Percentiles rank a stretch among this genome's conserved stretches.
phyloP scores from a whole-genome alignment of 257 asterid genomes.

The Nicotiana paniculata region DNA sequence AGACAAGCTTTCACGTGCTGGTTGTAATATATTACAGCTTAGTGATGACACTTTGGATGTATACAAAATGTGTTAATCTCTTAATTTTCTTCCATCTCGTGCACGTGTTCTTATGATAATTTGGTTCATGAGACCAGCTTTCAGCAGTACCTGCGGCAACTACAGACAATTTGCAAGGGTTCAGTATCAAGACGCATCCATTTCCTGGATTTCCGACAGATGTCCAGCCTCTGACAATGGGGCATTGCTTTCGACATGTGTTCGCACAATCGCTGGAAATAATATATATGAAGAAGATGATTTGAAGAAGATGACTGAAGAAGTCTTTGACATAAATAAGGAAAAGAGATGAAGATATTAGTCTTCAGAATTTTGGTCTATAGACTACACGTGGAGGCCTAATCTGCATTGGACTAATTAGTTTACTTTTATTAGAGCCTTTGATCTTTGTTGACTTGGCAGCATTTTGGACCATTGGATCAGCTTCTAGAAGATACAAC shows the following conservation, averaged over 20 bases:
- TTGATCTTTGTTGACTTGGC: no score
- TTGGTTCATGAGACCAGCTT: constrained; percentile 17
- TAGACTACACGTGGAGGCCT: no score
- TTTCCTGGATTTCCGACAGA: constrained; percentile 48
- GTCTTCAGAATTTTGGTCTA: no score
- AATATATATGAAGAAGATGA: no score
- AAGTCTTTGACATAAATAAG: no score
- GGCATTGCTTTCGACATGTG: constrained; percentile 34
- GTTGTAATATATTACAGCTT: constrained; percentile 25
- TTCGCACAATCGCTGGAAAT: no score
- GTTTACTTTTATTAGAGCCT: no score
- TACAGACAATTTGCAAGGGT: constrained; percentile 17
- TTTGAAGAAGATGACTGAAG: no score
- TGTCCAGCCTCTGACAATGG: constrained; percentile 37
- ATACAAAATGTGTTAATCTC: background rate
- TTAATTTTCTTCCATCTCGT: background rate
- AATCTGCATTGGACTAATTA: no score
- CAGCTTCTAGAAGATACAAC: no score
- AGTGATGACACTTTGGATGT: constrained; percentile 23
- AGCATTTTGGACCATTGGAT: no score
- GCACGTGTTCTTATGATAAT: background rate
- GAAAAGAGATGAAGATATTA: no score
- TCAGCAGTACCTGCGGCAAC: constrained; percentile 16
- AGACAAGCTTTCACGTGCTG: constrained; percentile 22
- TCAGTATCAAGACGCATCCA: constrained; percentile 27